Evolutionary conservation across 306 rosid genomes (phyloP), one percentile per base, ranked within the genome.

Genomic region (Fragaria iinumae): DNA sequence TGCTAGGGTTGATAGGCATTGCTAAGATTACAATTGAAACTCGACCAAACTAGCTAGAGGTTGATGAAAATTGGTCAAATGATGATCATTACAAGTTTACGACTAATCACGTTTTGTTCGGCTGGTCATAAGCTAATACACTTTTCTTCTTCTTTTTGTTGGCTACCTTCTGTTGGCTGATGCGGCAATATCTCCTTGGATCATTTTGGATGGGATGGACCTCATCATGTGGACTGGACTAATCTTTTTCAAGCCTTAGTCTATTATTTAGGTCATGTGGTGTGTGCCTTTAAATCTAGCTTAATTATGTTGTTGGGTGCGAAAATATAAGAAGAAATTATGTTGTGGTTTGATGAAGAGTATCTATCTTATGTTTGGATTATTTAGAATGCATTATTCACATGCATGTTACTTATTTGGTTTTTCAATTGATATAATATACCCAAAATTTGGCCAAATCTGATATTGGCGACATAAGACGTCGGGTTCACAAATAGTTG

Each of bases 171-270:
- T 29, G 13, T 21, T 68, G 56, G 79, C 6, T 77, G 80, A 81
- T 39, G 71, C 79, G 86, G 83, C 70, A 17, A 39, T 64, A 50
- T 38, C 41, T 53, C 29, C 55, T 73, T 75, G 85, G 77, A 59
- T 39, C 69, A 62, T 29, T 29, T 36, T 71, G 53, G 82, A 82
- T 78, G 79, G 49, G 73, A 56, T 8, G 29, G 8, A n/a, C 14
- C 32, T 12, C 11, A 20, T 12, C 25, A 20, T 50, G 21, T 49
- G 20, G 55, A 49, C 16, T 49, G 55, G 63, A 47, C 5, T 47
- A 47, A 47, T 48, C 53, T 13, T 48, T 48, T 14, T 12, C 1
- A 4, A 48, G 53, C 14, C 53, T 48, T 14, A 3, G 20, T 48
- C 18, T 48, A 29, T 29, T 29, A 29, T 29, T 29, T 2, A 29